Conservation (phyloP, 2,329 filamentous ascomycete genomes). For the Bipolaris bicolor region DNA sequence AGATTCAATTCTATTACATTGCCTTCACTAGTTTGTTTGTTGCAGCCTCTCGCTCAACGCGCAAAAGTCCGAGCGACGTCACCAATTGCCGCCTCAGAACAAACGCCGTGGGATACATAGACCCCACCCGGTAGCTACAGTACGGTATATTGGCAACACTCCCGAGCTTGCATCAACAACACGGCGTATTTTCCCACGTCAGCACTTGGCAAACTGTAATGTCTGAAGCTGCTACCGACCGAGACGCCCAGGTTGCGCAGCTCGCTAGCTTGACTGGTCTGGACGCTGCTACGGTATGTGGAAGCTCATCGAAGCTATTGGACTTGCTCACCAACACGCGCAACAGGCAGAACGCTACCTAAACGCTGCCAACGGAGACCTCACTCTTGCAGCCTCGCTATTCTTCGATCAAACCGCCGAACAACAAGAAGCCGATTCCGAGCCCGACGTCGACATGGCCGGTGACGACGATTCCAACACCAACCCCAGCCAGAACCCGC, state of each 20-base stretch:
- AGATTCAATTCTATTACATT: background rate
- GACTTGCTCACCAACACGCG: constrained; percentile 32
- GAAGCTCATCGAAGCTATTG: constrained; percentile 37
- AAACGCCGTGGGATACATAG: constrained; percentile 3
- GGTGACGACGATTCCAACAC: constrained; percentile 37
- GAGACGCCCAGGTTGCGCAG: constrained; percentile 46
- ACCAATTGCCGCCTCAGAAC: constrained; percentile 10
- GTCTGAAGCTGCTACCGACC: constrained; percentile 41
- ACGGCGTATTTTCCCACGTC: constrained; percentile 5
- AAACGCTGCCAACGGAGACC: constrained; percentile 53
- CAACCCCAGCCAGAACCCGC: constrained; percentile 23
- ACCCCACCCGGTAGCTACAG: constrained; percentile 10
- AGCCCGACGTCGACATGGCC: constrained; percentile 44
- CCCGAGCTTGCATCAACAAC: constrained; percentile 11
- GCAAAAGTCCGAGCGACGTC: constrained; percentile 13
- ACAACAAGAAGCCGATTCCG: constrained; percentile 25
- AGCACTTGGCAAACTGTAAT: constrained; percentile 25
- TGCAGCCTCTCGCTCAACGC: background rate
- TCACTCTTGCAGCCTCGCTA: constrained; percentile 53
- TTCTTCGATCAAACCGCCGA: constrained; percentile 51
- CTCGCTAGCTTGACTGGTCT: constrained; percentile 46
- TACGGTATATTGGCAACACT: constrained; percentile 7
- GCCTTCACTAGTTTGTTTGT: too few species aligned
- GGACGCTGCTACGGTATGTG: constrained; percentile 40
- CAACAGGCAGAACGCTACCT: constrained; percentile 54